Conservation (phyloP, 1,284 basidiomycete species). For the Pterulicium gracile region DNA sequence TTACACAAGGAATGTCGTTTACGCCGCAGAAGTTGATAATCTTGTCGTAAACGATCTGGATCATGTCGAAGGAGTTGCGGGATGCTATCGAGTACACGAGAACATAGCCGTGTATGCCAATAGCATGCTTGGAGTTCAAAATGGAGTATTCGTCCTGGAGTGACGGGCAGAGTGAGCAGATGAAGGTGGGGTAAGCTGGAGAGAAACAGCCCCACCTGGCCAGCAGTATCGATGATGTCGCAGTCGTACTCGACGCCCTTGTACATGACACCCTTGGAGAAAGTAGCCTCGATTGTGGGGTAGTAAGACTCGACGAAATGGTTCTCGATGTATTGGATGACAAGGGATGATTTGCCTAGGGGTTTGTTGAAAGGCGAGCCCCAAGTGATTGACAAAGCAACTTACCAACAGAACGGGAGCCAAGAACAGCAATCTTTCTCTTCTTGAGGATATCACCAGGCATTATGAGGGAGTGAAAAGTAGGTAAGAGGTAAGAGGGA, state of each 20-base stretch:
- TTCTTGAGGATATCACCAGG: slow-evolving; percentile 32
- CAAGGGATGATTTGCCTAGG: slow-evolving; percentile 77
- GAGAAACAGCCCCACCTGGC: slow-evolving; percentile 48
- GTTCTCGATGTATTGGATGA: slow-evolving; percentile 69
- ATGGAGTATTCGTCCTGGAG: slow-evolving; percentile 79
- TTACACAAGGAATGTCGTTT: slow-evolving; percentile 86
- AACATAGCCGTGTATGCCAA: slow-evolving; percentile 79
- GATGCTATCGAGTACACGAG: slow-evolving; percentile 94
- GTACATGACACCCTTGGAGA: slow-evolving; percentile 77
- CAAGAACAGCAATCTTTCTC: slow-evolving; percentile 72
- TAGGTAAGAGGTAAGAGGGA: neutral
- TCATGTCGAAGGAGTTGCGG: slow-evolving; percentile 91
- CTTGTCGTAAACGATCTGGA: slow-evolving; percentile 94
- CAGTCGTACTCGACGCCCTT: slow-evolving; percentile 84
- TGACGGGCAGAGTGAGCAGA: slow-evolving; percentile 1
- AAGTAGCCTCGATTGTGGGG: slow-evolving; percentile 90
- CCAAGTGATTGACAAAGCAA: slow-evolving; percentile 11
- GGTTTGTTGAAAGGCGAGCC: slow-evolving; percentile 11
- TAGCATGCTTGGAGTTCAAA: slow-evolving; percentile 72
- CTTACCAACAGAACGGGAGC: slow-evolving; percentile 70
- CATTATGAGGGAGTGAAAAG: neutral
- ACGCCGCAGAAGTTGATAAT: slow-evolving; percentile 92
- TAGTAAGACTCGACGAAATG: slow-evolving; percentile 73
- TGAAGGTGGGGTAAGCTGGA: neutral
- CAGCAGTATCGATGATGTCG: slow-evolving; percentile 98